A percentile compares a stretch with the other conserved stretches of the same genome.
These are phyloP conservation scores for Lactarius deliciosus DNA, from an alignment of 768 basidiomycete genomes.

Conservation along the genomic window DNA sequence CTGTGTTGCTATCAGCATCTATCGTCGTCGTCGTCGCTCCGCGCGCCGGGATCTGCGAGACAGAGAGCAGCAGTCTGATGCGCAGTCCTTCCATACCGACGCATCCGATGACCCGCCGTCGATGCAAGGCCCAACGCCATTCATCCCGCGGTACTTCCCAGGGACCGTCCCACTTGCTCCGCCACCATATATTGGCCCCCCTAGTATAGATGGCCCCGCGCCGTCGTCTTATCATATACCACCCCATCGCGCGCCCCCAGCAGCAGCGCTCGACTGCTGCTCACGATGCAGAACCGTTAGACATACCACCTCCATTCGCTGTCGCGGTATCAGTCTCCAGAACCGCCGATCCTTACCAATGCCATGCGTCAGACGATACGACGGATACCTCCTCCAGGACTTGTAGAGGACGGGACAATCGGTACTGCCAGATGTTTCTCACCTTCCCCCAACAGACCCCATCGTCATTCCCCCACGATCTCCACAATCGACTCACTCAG, in stretches of 20 bases:
- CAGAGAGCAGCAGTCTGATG: constrained; percentile 27
- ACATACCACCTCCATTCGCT: constrained; percentile 33
- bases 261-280: constrained; percentile 21
- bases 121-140: constrained; percentile 49
- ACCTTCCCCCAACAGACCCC: not conserved
- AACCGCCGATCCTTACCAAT: constrained; percentile 33
- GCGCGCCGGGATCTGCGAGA: constrained; percentile 41
- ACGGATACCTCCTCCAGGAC: not conserved
- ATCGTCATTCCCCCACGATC: not conserved
- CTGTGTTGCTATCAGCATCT: constrained; percentile 52
- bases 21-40: constrained; percentile 46
- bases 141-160: constrained; percentile 59
- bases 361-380: constrained; percentile 11
- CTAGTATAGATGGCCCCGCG: not conserved
- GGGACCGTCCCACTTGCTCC: constrained; percentile 44
- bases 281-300: constrained; percentile 29
- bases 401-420: not conserved
- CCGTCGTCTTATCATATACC: constrained; percentile 31
- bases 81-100: constrained; percentile 35
- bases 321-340: constrained; percentile 33
- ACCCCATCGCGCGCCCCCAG: constrained; percentile 14
- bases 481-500: not conserved
- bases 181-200: constrained; percentile 43
- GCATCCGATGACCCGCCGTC: constrained; percentile 34
- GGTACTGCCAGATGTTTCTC: not conserved